Base-by-base conservation (phyloP, 371 early-diverging fungal genomes). In the Actinomortierella wolfii region DNA sequence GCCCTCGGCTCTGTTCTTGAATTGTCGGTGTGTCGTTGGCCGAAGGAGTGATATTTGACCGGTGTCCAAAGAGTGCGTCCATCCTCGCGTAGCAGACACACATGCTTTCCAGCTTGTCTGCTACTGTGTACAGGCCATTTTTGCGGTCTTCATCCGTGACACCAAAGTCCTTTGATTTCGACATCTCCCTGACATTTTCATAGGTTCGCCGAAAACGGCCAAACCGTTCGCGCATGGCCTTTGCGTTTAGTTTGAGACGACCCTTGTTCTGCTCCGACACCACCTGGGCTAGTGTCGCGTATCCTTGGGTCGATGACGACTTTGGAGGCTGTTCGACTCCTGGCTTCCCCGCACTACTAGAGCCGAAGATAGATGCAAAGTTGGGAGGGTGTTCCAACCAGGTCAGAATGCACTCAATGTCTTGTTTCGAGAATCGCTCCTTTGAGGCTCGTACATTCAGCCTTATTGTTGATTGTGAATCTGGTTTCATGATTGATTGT, bases 311-410 rank as follows among this genome's bases (percentile, higher is more conserved):
- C 41, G n/a, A n/a, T n/a, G n/a, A n/a, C n/a, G n/a, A n/a, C n/a
- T n/a, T n/a, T n/a, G n/a, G n/a, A n/a, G n/a, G n/a, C n/a, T n/a
- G n/a, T n/a, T n/a, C n/a, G n/a, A n/a, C n/a, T n/a, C n/a, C n/a
- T n/a, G n/a, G n/a, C n/a, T n/a, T n/a, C n/a, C n/a, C n/a, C n/a
- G n/a, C n/a, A n/a, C n/a, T n/a, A n/a, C n/a, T n/a, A n/a, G 15
- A 18, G 20, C 51, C 53, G 41, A 46, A 52, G n/a, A 59, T 39
- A 2, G 29, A 42, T 2, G 2, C 34, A 21, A 53, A 59, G 48
- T 59, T 59, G 26, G 60, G 54, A 13, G 45, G 60, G 51, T 53
- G 60, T 39, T 59, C 60, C 39, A 59, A 26, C 45, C 52, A 59
- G 2, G 60, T 59, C 14, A 59, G 24, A 29, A 53, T 59, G 17